These are phyloP conservation scores for Rhinocladiella mackenziei DNA, from an alignment of 2,329 filamentous ascomycete genomes.

Conservation along the genomic window DNA sequence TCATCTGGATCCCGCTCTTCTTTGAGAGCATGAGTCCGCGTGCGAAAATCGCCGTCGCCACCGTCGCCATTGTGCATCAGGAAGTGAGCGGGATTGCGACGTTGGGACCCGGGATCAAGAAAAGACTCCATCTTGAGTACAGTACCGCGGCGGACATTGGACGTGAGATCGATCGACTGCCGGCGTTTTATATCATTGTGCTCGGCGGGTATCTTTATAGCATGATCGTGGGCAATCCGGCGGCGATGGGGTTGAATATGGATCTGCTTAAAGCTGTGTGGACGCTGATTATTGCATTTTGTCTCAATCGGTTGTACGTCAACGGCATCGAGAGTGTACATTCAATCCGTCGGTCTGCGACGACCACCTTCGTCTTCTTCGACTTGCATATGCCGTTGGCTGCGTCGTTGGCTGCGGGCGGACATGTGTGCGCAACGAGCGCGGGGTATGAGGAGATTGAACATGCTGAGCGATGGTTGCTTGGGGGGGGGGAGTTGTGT, in stretches of 20 bases:
- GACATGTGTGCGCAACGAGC: constrained; percentile 45
- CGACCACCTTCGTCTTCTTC: constrained; percentile 47
- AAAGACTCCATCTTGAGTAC: constrained; percentile 42
- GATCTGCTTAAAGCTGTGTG: constrained; percentile 47
- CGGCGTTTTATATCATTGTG: constrained; percentile 52
- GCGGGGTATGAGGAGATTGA: constrained; percentile 42
- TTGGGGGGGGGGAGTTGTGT: constrained; percentile 46
- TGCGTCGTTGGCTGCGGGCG: constrained; percentile 47
- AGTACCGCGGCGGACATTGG: constrained; percentile 49
- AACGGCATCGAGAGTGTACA: constrained; percentile 44
- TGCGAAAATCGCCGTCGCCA: constrained; percentile 43
- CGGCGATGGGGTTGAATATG: constrained; percentile 44
- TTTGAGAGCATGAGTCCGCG: constrained; percentile 40
- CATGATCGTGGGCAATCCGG: constrained; percentile 47
- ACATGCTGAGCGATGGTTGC: constrained; percentile 45
- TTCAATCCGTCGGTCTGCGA: constrained; percentile 44
- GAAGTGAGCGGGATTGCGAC: constrained; percentile 45
- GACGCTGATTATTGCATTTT: constrained; percentile 49
- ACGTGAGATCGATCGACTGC: constrained; percentile 50
- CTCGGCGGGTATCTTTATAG: constrained; percentile 50
- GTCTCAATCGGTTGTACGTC: constrained; percentile 50
- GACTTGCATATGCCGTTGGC: constrained; percentile 44
- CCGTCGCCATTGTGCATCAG: constrained; percentile 43
- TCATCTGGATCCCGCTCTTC: constrained; percentile 46
- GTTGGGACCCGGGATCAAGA: constrained; percentile 45